A percentile compares a stretch with the other conserved stretches of the same genome.
Conservation (phyloP, 75 land plant genomes). For the Pinus taeda region DNA sequence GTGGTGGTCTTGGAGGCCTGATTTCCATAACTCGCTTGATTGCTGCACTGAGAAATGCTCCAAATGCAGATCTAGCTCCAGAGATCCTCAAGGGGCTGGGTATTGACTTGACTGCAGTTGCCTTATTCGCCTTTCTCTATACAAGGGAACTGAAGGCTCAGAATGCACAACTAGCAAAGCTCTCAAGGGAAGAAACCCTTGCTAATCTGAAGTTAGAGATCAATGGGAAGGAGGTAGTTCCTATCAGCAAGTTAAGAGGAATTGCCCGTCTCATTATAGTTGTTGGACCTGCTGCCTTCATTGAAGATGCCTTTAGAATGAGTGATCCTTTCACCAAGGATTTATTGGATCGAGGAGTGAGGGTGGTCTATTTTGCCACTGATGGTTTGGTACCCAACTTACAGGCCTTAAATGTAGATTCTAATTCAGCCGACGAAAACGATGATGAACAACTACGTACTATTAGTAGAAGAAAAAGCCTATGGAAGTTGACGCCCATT, state of each 20-base stretch:
- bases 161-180: constrained; percentile 77
- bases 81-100: constrained; percentile 66
- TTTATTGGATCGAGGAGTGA: constrained; percentile 80
- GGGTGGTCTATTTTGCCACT: constrained; percentile 75
- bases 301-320: constrained; percentile 54
- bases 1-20: constrained; percentile 74
- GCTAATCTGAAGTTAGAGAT: constrained; percentile 76
- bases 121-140: constrained; percentile 79
- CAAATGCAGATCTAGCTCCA: constrained; percentile 52
- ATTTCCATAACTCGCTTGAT: constrained; percentile 67
- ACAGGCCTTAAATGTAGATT: neutral
- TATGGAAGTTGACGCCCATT: constrained; percentile 78
- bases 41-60: constrained; percentile 54
- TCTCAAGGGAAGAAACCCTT: constrained; percentile 87
- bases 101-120: constrained; percentile 80
- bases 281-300: constrained; percentile 71
- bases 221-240: constrained; percentile 52
- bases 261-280: constrained; percentile 84
- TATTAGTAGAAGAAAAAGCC: constrained; percentile 47
- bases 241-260: constrained; percentile 72
- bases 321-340: constrained; percentile 65
- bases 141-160: constrained; percentile 64
- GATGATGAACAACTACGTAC: constrained; percentile 27
- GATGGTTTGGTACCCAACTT: constrained; percentile 52
- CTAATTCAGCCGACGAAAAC: constrained; percentile 31